Evolutionary conservation across 805 yeast genomes (phyloP), one percentile per base, ranked within the genome.

Genomic region (Grigorovia yakushimaensis): DNA sequence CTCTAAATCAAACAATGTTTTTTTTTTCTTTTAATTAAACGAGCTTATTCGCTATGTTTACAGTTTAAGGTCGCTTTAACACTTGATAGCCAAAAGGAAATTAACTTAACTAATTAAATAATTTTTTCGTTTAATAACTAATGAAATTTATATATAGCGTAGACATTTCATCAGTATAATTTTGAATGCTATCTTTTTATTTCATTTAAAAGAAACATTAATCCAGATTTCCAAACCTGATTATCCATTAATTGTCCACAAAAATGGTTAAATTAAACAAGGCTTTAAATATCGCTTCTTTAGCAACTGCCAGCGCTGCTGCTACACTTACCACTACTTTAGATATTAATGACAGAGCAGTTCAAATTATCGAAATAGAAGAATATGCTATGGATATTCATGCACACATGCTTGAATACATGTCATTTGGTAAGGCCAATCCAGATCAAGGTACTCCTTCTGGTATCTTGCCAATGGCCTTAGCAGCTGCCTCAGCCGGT

Each of bases 401-500:
- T 21, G 21, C 27, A 22, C 19, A 49, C 41, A 49, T 47, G 52
- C 39, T 17, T 4, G 38, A 49, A 23, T 49, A 49, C 20, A 5
- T 45, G 2, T 44, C 50, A 17, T 47, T 49, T 47, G 44, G 48
- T 43, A 20, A 13, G 11, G 48, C 50, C 20, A 44, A 49, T 41
- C 52, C 52, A 42, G 24, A 39, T 19, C 46, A 47, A 47, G 38
- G 48, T 23, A 44, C 44, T 27, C 52, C 52, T 42, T 17, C 42
- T 9, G 46, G 18, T n/a, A 11, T 33, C 6, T 7, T 15, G 11
- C 13, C n/a, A 15, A 7, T 33, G 17, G 37, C 37, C 15, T n/a
- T 33, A 15, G 5, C 3, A 7, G 37, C 37, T 4, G 7, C 17
- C 6, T 38, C 68, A 18, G 66, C 64, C 45, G 60, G 59, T 46